Percentiles rank a stretch among this genome's conserved stretches.
Conservation (phyloP, 192 early-diverging fungal species). For the Tieghemiomyces parasiticus region DNA sequence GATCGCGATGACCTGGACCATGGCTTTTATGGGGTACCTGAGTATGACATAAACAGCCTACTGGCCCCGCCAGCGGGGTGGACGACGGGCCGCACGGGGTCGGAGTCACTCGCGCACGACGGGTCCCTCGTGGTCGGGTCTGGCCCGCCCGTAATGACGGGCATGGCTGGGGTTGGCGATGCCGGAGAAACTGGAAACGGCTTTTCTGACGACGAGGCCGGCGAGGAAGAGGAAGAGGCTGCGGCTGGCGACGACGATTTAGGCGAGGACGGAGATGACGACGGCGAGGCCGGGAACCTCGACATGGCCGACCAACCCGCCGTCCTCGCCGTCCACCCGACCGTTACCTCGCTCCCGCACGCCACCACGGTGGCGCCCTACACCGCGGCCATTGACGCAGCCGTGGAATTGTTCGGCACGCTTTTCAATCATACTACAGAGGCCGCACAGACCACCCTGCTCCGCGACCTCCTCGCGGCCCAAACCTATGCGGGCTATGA, state of each 20-base stretch:
- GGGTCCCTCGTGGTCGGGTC: too few relatives aligned
- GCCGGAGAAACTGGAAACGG: too few relatives aligned
- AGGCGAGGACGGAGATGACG: too few relatives aligned
- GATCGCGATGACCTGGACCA: neutral
- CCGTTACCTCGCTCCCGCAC: too few relatives aligned
- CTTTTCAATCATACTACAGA: conserved; percentile 55
- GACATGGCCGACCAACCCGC: neutral
- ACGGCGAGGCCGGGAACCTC: too few relatives aligned
- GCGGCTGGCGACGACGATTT: too few relatives aligned
- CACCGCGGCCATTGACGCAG: conserved; percentile 56
- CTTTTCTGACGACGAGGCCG: too few relatives aligned
- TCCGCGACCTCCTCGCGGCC: conserved; percentile 57
- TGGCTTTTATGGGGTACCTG: neutral
- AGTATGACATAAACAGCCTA: conserved; percentile 6
- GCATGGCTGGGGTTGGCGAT: too few relatives aligned
- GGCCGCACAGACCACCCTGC: conserved; percentile 51
- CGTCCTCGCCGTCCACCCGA: neutral
- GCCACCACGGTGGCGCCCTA: conserved; percentile 12
- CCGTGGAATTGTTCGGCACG: conserved; percentile 60
- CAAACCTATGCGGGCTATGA: conserved; percentile 45
- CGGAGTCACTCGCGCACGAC: too few relatives aligned
- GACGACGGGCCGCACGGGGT: neutral
- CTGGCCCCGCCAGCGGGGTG: neutral
- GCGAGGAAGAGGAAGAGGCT: too few relatives aligned
- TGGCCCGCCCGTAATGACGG: too few relatives aligned